Evolutionary conservation across 345 rosid species (phyloP), one percentile per base, ranked within the genome.

Genomic region (Boechera retrofracta): DNA sequence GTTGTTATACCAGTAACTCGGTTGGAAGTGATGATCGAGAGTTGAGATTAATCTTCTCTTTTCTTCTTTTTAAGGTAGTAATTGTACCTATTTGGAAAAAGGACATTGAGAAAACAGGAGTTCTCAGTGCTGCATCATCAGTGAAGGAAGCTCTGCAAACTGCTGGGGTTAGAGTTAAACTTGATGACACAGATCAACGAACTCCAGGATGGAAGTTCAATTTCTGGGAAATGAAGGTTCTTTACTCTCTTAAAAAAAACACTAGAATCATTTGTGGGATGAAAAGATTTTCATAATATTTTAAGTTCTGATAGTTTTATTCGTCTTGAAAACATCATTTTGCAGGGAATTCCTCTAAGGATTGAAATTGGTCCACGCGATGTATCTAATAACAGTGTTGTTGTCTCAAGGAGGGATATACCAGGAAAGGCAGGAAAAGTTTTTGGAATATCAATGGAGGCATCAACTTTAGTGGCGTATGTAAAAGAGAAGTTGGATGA

Each of bases 221-320:
- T 81, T 91, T 92, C 83, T 91, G 99, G 98, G 98, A 88, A 82
- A 89, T 95, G 98, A 95, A 92, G 94, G 98, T 92, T 70, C 8
- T 35, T 62, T 13, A 53, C 24, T 67, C 59, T 69, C 35, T 26
- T 39, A 18, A 29, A 69, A 54, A 15, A 6, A 9, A 60, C 12
- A 53, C 15, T 29, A 28, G 1, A 29, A 54, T 53, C 24, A 42
- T 18, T 12, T 52, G 42, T 18, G 33, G 16, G 16, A 6, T 29
- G 54, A 35, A 49, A 64, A 6, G 4, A 42, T 1, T 16, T 32
- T 39, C 10, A 6, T n/a, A 53, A 13, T 21, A 47, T 16, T 39
- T 29, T 7, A 61, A 32, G n/a, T 41, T 77, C 44, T 69, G 24
- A 77, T 54, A 64, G 21, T 18, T 45, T 9, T 38, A 32, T 71